Evolutionary conservation across 371 early-diverging fungal genomes (phyloP).

Genomic region (Apophysomyces ossiformis): DNA sequence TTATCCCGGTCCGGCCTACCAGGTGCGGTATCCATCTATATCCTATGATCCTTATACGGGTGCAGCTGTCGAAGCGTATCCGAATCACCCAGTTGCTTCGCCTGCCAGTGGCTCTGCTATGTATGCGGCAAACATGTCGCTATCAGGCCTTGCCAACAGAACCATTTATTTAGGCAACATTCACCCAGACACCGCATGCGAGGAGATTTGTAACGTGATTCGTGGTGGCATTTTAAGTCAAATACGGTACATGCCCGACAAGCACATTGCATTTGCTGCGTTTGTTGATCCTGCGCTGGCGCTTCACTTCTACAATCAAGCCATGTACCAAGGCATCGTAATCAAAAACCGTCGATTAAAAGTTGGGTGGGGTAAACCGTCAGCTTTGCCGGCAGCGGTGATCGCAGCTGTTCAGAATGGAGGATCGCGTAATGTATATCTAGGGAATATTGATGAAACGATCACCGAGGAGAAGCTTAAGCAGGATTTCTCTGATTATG

Average conservation of each 20-base stretch:
- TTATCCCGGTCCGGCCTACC: slow-evolving; percentile 17
- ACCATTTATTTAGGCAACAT: slow-evolving; percentile 82
- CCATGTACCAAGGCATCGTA: slow-evolving; percentile 58
- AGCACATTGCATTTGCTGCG: slow-evolving; percentile 83
- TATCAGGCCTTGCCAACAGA: slow-evolving; percentile 41
- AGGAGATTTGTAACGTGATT: slow-evolving; percentile 85
- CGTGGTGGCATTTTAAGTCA: slow-evolving; percentile 82
- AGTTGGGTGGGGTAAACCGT: slow-evolving; percentile 80
- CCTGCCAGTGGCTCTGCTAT: slow-evolving; percentile 24
- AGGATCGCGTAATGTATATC: slow-evolving; percentile 82
- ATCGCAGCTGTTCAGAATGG: slow-evolving; percentile 64
- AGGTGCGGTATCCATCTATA: slow-evolving; percentile 29
- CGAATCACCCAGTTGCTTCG: slow-evolving; percentile 12
- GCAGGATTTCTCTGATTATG: slow-evolving; percentile 71
- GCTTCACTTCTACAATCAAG: slow-evolving; percentile 58
- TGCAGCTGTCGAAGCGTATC: slow-evolving; percentile 32
- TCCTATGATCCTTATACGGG: slow-evolving; percentile 37
- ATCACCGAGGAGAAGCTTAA: slow-evolving; percentile 63
- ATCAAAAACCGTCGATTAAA: slow-evolving; percentile 72
- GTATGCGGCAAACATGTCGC: slow-evolving; percentile 5
- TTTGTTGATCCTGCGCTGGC: slow-evolving; percentile 81
- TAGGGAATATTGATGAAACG: slow-evolving; percentile 67
- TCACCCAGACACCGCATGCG: slow-evolving; percentile 68
- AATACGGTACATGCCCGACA: slow-evolving; percentile 73
- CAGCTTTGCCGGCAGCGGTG: slow-evolving; percentile 56